Evolutionary conservation across 148 eudicot genomes (phyloP), one percentile per base, ranked within the genome.

Genomic region (Nepenthes gracilis): DNA sequence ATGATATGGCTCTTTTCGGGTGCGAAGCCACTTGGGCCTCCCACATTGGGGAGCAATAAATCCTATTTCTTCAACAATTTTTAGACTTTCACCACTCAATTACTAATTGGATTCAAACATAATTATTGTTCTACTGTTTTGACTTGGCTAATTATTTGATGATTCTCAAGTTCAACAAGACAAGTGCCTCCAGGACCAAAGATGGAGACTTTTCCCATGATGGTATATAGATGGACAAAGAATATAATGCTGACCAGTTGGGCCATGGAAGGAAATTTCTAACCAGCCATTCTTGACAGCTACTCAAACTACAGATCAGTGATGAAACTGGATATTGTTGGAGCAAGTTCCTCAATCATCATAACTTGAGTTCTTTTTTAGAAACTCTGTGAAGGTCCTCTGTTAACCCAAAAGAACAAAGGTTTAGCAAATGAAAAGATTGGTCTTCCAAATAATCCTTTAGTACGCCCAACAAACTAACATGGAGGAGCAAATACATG

Each of bases 331-430:
- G 55, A 36, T 9, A 35, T 62, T 52, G 66, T 52, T 11, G 69
- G 69, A 51, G 65, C 66, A 32, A 75, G 74, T 64, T 80, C n/a
- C 88, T 36, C 74, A 83, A 9, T 76, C 91, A 23, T 83, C 90
- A 9, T 75, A 75, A 60, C 86, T 85, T 53, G 85, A 73, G 60
- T n/a, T n/a, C n/a, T 65, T 78, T 5, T 69, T 84, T 43, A 68
- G 78, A 63, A 78, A 74, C 68, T 78, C 78, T 5, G 78, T 78
- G 33, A 81, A 79, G 64, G 83, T 85, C 5, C 79, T 82, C 2
- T 82, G 81, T 67, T 76, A 61, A 54, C 68, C 52, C 84, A 65
- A 47, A 77, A 72, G 64, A 69, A 59, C 63, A 54, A 23, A 15
- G 60, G 43, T 33, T 33, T 38, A 15, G 54, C 54, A 33, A 62